phyloP scores from a whole-genome alignment of 2,329 filamentous ascomycete species.

The Chaetomium globosum region DNA sequence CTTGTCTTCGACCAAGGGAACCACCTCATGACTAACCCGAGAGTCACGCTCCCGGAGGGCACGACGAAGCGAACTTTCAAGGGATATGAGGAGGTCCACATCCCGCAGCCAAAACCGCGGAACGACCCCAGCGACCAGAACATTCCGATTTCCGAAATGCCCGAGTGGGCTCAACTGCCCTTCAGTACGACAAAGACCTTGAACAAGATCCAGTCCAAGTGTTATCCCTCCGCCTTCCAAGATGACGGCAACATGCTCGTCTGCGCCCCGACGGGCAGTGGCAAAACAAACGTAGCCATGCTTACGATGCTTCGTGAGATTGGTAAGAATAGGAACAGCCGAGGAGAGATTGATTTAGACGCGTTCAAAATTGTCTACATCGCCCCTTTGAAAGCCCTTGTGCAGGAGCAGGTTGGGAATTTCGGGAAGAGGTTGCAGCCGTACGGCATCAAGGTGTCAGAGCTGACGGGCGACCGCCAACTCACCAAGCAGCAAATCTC shows the following conservation, averaged over 20 bases:
- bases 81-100: constrained; percentile 97
- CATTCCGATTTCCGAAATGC: constrained; percentile 83
- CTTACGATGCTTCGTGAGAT: constrained; percentile 93
- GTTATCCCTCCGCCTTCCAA: constrained; percentile 85
- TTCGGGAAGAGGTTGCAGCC: constrained; percentile 88
- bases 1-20: constrained; percentile 97
- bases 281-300: constrained; percentile 99
- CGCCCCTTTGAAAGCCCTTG: constrained; percentile 89
- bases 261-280: constrained; percentile 94
- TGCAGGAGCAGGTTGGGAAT: constrained; percentile 97
- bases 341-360: constrained; percentile 92
- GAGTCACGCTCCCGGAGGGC: constrained; percentile 88
- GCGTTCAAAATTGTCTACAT: constrained; percentile 99
- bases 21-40: constrained; percentile 99
- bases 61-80: constrained; percentile 96
- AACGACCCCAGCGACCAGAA: constrained; percentile 77
- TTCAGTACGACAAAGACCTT: constrained; percentile 85
- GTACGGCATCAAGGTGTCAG: constrained; percentile 90
- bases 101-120: constrained; percentile 87
- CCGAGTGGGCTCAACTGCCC: constrained; percentile 85
- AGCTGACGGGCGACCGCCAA: constrained; percentile 95
- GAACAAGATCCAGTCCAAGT: constrained; percentile 94
- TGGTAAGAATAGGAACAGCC: constrained; percentile 88
- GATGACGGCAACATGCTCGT: constrained; percentile 97
- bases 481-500: constrained; percentile 98